phyloP scores from a whole-genome alignment of 352 stramenopile genomes.

The Phytophthora sp. region DNA sequence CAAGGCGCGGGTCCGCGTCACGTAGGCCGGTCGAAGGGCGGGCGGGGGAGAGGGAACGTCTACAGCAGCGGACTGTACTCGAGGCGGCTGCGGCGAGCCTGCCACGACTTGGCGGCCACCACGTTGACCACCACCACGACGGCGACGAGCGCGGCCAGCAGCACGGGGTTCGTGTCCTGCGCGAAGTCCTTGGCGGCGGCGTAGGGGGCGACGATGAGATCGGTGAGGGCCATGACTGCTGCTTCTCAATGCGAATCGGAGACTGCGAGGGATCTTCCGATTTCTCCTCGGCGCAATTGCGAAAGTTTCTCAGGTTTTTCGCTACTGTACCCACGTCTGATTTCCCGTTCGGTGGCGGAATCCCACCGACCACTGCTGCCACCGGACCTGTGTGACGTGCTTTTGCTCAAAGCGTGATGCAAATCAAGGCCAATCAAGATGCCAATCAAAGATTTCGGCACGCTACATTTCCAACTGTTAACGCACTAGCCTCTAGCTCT shows the following conservation, averaged over 20 bases:
- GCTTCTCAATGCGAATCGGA: slow-evolving; percentile 2
- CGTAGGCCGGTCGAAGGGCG: background rate
- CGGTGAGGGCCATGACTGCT: slow-evolving; percentile 31
- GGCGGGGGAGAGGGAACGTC: slow-evolving; percentile 5
- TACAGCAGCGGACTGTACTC: slow-evolving; percentile 44
- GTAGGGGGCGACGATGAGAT: slow-evolving; percentile 34
- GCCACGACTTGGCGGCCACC: slow-evolving; percentile 44
- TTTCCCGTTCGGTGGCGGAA: slow-evolving; percentile 12
- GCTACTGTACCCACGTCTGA: slow-evolving; percentile 17
- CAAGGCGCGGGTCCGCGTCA: background rate
- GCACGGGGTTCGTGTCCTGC: slow-evolving; percentile 37
- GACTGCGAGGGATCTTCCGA: background rate
- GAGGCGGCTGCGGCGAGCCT: slow-evolving; percentile 36
- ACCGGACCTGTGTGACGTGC: background rate
- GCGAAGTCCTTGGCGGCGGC: slow-evolving; percentile 28
- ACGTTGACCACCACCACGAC: slow-evolving; percentile 44
- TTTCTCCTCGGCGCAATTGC: slow-evolving; percentile 2
- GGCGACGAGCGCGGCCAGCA: slow-evolving; percentile 34
- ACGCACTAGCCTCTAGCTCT: background rate
- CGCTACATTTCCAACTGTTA: no score
- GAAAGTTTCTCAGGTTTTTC: slow-evolving; percentile 12
- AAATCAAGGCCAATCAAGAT: no score
- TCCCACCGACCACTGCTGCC: slow-evolving; percentile 5
- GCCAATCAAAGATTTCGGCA: no score
- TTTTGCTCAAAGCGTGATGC: background rate